These are phyloP conservation scores for Epichloe sibirici DNA, from an alignment of 2,329 filamentous ascomycete species.

Conservation along the genomic window DNA sequence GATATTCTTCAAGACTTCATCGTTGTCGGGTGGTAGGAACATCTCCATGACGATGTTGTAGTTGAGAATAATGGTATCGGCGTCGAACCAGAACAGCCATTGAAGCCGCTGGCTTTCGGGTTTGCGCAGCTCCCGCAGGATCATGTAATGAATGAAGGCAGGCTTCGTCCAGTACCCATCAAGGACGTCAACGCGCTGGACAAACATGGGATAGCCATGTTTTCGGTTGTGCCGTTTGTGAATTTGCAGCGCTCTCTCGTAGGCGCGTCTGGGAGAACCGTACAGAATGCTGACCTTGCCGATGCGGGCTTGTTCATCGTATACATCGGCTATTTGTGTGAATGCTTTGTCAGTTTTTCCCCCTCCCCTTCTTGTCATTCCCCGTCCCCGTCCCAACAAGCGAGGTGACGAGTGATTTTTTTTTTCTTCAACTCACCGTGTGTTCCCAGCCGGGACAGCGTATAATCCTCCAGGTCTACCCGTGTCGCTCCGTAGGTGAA, in stretches of 20 bases:
- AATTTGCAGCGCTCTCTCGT: constrained; percentile 18
- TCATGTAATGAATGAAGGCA: constrained; percentile 23
- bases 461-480: background rate
- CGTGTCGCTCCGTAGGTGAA: background rate
- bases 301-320: constrained; percentile 5
- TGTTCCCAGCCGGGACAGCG: background rate
- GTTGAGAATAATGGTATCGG: constrained; percentile 8
- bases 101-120: constrained; percentile 23
- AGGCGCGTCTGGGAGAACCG: background rate
- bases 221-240: constrained; percentile 22
- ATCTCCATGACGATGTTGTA: constrained; percentile 5
- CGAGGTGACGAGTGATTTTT: background rate
- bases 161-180: constrained; percentile 27
- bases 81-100: constrained; percentile 24
- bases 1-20: background rate
- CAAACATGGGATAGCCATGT: constrained; percentile 22
- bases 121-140: constrained; percentile 27
- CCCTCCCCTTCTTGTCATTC: background rate
- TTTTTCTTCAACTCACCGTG: background rate
- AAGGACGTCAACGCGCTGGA: constrained; percentile 18
- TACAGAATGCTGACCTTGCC: constrained; percentile 6
- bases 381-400: no score
- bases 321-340: background rate
- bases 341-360: background rate
- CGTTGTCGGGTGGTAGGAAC: constrained; percentile 1